Evolutionary conservation across 169 alveolate genomes (phyloP).

Genomic region (Neospora caninum): DNA sequence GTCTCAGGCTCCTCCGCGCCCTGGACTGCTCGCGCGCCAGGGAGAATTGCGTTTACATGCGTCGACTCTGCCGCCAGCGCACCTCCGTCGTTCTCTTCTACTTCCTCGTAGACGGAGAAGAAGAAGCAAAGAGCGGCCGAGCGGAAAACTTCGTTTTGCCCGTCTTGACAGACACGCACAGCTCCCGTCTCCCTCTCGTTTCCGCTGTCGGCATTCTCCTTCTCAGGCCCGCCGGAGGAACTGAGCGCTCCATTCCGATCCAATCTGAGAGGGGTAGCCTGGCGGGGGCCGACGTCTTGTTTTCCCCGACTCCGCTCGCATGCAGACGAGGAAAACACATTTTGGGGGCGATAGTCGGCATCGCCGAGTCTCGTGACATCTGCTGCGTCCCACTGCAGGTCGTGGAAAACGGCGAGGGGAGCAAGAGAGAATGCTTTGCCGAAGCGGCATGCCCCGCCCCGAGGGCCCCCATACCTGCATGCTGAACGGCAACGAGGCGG

Average conservation of each 20-base stretch:
- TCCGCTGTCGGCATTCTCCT: not conserved
- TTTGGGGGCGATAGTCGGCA: not conserved
- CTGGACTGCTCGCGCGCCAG: too few species aligned
- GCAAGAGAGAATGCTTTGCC: not conserved
- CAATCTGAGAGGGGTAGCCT: not conserved
- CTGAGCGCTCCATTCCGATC: not conserved
- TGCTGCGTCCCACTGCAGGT: not conserved
- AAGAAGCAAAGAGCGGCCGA: not conserved
- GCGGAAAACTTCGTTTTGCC: not conserved
- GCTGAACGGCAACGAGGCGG: not conserved
- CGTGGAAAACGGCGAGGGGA: not conserved
- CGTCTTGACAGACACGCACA: not conserved
- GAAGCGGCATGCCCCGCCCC: not conserved
- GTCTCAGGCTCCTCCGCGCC: too few species aligned
- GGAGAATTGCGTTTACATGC: too few species aligned
- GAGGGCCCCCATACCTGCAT: not conserved
- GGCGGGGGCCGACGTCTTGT: too few species aligned
- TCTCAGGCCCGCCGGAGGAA: not conserved
- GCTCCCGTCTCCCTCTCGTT: not conserved
- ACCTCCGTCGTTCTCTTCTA: not conserved
- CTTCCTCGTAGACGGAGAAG: slow-evolving; percentile 26
- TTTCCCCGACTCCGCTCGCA: too few species aligned
- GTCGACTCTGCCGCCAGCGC: too few species aligned
- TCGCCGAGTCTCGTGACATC: not conserved
- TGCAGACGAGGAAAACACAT: too few species aligned